Conservation (phyloP, 1,139 yeast species). For the Hansenula lynferdii region DNA sequence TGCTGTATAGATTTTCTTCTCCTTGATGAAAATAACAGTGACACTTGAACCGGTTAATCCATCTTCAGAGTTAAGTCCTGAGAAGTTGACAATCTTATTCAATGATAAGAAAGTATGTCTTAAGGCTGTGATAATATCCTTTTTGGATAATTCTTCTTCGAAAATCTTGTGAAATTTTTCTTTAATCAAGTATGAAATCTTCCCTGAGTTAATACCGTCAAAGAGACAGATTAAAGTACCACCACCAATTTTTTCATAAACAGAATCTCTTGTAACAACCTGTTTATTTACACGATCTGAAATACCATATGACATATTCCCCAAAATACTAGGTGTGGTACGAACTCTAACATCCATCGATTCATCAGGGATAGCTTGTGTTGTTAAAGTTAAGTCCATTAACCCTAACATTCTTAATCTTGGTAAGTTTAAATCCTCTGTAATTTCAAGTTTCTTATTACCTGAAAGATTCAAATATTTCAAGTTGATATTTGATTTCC, state of each 20-base stretch:
- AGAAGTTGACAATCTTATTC: conserved; percentile 72
- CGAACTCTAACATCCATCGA: conserved; percentile 78
- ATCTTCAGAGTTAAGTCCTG: conserved; percentile 52
- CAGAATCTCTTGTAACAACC: conserved; percentile 77
- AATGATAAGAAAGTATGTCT: conserved; percentile 73
- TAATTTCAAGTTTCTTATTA: conserved; percentile 84
- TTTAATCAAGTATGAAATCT: conserved; percentile 70
- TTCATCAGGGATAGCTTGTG: conserved; percentile 83
- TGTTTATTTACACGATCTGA: conserved; percentile 80
- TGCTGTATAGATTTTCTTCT: conserved; percentile 69
- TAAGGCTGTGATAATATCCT: conserved; percentile 57
- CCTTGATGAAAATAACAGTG: conserved; percentile 74
- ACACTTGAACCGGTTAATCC: conserved; percentile 83
- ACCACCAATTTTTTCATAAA: conserved; percentile 85
- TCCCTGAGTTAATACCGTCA: conserved; percentile 83
- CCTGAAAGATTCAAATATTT: conserved; percentile 87
- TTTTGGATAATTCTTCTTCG: conserved; percentile 55
- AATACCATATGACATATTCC: conserved; percentile 82
- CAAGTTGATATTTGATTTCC: conserved; percentile 81
- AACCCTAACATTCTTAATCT: conserved; percentile 74
- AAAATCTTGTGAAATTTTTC: conserved; percentile 62
- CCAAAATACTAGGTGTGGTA: conserved; percentile 83
- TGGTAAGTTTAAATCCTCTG: conserved; percentile 73
- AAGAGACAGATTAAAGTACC: conserved; percentile 75
- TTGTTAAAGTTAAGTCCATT: conserved; percentile 92